Evolutionary conservation across 2,329 filamentous ascomycete species (phyloP), one percentile per base, ranked within the genome.

Genomic region (Xylaria sp.): DNA sequence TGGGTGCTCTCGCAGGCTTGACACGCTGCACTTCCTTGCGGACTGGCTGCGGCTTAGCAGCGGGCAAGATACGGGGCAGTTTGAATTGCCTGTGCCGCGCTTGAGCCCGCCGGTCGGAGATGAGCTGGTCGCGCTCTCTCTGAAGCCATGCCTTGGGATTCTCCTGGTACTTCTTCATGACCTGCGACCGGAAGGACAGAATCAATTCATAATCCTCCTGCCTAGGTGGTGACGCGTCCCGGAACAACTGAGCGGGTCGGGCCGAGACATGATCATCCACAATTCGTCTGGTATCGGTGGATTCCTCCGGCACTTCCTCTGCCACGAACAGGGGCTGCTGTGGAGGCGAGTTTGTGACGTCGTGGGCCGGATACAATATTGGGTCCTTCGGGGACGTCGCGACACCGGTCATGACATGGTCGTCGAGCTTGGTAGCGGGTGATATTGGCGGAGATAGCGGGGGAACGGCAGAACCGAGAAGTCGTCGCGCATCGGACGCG

Each of bases 401-500:
- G 36, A 71, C 75, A 52, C 76, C 73, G 34, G 77, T 68, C 36
- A 69, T 60, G 34, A 61, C 65, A 39, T 43, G 55, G 15, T 71
- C 76, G 56, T 81, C 78, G 58, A 81, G 77, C 60, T 81, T 83
- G 66, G 80, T 82, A 65, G 82, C 82, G 10, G 85, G 85, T 36
- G 88, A 90, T 62, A 89, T 83, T 3, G 88, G 88, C 30, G 88
- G 88, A 39, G 88, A 90, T 72, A 88, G 77, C 5, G 82, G 82
- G 13, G 78, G 78, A 65, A 77, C 82, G 56, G 77, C 82, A 55
- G 80, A 83, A 71, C 80, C 77, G 28, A 76, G 78, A 39, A 67
- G 48, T 76, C 78, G 70, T 78, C 80, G 68, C 75, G 74, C 50
- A 66, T 75, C 68, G 59, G 76, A 75, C 57, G 74, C 60, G 56